Base-by-base conservation (phyloP, 164 flowering plant genomes). In the Santalum album region DNA sequence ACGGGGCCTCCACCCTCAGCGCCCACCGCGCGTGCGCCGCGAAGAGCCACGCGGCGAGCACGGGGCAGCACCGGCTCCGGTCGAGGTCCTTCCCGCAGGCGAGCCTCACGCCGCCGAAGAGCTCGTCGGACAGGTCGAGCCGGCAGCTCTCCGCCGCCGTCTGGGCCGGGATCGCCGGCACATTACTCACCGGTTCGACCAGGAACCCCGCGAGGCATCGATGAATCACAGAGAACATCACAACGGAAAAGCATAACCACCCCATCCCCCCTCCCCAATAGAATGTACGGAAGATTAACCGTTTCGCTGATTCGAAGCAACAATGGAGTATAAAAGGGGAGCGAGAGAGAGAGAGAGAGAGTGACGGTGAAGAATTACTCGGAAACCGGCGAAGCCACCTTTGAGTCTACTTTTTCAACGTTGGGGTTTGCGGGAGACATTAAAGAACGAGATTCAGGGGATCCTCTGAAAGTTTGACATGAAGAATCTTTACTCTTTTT, bases 31-130 rank as follows among this genome's bases (percentile, higher is more conserved):
- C 91, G 62, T 94, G 95, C 0, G 97, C 99, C 0, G 99, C 96
- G 78, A 82, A 94, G 51, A 94, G 87, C 99, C 99, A 92, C 0
- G 97, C 99, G 0, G 96, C 99, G 7, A 94, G 79, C 0, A 94
- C 97, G 0, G 99, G 99, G 51, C 99, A 94, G 78, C 99, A 94
- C 0, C 95, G 81, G 82, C 95, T 81, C n/a, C 96, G 69, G 72
- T 94, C 99, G 9, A 94, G 96, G 78, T 6, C 16, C 25, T 67
- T 71, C 1, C 60, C 83, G 64, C 97, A 94, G 0, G 99, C 97
- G 18, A 76, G 78, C 26, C 65, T 65, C 14, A 94, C 99, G 46
- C 97, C 99, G 55, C 99, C 99, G 69, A 94, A 94, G 22, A 94
- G 89, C 73, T 94, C 96, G 51, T 53, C 88, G 3, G 99, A 94